phyloP scores from a whole-genome alignment of 257 asterid species.

The Solanum paucissectum region DNA sequence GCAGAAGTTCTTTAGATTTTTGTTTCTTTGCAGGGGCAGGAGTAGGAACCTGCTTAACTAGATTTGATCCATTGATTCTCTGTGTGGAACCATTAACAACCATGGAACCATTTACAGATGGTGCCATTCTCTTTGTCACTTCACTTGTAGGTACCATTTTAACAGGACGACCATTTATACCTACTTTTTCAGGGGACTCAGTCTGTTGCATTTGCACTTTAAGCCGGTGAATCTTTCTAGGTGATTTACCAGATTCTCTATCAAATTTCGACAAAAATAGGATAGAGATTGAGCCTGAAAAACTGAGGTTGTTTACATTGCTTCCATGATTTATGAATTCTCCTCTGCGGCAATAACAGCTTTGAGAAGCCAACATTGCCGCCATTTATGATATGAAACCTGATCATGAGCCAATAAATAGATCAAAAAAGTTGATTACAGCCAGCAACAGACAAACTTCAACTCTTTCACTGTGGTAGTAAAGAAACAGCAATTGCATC shows the following conservation, averaged over 20 bases:
- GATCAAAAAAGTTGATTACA: background rate
- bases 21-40: constrained; percentile 14
- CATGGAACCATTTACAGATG: constrained; percentile 14
- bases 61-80: constrained; percentile 28
- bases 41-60: constrained; percentile 38
- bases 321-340: constrained; percentile 28
- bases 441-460: background rate
- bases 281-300: constrained; percentile 28
- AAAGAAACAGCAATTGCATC: background rate
- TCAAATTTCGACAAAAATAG: constrained; percentile 13
- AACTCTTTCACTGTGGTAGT: background rate
- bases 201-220: constrained; percentile 46
- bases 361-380: constrained; percentile 56
- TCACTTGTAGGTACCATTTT: constrained; percentile 72
- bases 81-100: constrained; percentile 24
- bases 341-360: constrained; percentile 49
- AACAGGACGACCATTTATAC: constrained; percentile 47
- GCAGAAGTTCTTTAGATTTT: constrained; percentile 39
- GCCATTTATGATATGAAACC: constrained; percentile 41
- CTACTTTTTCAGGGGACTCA: constrained; percentile 35
- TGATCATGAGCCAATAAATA: constrained; percentile 4
- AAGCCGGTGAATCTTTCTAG: constrained; percentile 15
- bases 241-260: constrained; percentile 4
- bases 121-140: constrained; percentile 23
- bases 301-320: constrained; percentile 33